Evolutionary conservation across 2,329 filamentous ascomycete genomes (phyloP).

Genomic region (Septoria linicola): DNA sequence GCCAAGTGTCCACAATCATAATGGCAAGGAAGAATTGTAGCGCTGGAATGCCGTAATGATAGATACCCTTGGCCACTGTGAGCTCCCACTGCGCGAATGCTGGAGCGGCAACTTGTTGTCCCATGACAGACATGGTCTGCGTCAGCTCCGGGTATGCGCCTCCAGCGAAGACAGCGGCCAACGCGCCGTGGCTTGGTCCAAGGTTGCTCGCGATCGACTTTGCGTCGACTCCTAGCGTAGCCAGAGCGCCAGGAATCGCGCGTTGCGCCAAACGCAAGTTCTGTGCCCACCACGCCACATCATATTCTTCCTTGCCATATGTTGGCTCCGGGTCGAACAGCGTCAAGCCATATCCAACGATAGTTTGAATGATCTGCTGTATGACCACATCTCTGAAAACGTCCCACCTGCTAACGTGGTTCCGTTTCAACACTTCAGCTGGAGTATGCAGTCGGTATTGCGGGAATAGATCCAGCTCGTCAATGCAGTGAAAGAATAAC

Average conservation of each 20-base stretch:
- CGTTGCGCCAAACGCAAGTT: slow-evolving; percentile 76
- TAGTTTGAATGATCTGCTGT: slow-evolving; percentile 86
- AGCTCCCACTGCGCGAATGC: slow-evolving; percentile 85
- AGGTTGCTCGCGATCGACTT: slow-evolving; percentile 72
- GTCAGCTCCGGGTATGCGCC: slow-evolving; percentile 72
- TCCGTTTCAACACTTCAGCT: slow-evolving; percentile 81
- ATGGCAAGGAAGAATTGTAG: slow-evolving; percentile 76
- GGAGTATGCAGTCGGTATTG: slow-evolving; percentile 94
- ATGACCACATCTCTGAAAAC: slow-evolving; percentile 87
- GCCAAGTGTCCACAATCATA: slow-evolving; percentile 87
- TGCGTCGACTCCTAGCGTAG: slow-evolving; percentile 73
- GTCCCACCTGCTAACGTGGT: slow-evolving; percentile 80
- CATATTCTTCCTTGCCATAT: slow-evolving; percentile 76
- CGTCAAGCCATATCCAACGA: slow-evolving; percentile 65
- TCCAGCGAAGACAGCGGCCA: slow-evolving; percentile 74
- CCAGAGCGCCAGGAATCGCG: slow-evolving; percentile 70
- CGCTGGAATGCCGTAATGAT: slow-evolving; percentile 72
- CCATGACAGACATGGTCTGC: slow-evolving; percentile 56
- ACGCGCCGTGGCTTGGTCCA: slow-evolving; percentile 65
- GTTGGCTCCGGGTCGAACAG: slow-evolving; percentile 72
- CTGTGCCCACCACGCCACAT: slow-evolving; percentile 86
- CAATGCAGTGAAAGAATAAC: slow-evolving; percentile 81
- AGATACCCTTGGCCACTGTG: slow-evolving; percentile 69
- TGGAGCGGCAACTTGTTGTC: slow-evolving; percentile 56
- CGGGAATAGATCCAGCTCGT: slow-evolving; percentile 80